Conservation (phyloP, 2,329 filamentous ascomycete species). For the Blastomyces parvus region DNA sequence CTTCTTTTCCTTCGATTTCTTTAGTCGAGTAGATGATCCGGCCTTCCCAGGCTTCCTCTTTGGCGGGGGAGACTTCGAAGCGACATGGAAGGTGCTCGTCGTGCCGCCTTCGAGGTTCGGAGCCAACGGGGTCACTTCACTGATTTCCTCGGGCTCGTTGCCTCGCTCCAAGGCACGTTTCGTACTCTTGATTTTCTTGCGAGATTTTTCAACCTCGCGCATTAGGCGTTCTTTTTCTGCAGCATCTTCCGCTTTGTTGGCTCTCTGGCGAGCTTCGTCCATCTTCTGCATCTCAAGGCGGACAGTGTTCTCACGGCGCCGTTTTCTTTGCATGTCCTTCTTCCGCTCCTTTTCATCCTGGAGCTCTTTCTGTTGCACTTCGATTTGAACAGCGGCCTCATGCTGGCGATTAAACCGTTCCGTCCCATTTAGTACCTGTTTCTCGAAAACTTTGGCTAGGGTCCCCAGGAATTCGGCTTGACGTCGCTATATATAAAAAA, state of each 20-base stretch:
- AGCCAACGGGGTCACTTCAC: constrained; percentile 61
- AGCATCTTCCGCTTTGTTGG: constrained; percentile 69
- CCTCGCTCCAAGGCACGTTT: constrained; percentile 79
- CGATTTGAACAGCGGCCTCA: constrained; percentile 69
- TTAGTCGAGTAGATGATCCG: constrained; percentile 52
- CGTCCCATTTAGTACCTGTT: constrained; percentile 62
- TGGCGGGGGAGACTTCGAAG: constrained; percentile 43
- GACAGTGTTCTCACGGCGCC: constrained; percentile 86
- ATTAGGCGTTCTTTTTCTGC: constrained; percentile 70
- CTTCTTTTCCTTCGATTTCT: constrained; percentile 75
- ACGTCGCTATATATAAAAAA: constrained; percentile 46
- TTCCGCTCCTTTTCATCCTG: constrained; percentile 97
- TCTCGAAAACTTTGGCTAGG: constrained; percentile 51
- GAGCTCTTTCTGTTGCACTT: constrained; percentile 82
- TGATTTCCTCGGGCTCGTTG: constrained; percentile 61
- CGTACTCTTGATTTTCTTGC: constrained; percentile 86
- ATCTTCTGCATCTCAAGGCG: constrained; percentile 82
- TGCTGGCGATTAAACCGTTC: constrained; percentile 66
- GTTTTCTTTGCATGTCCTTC: constrained; percentile 98
- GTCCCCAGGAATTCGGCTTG: constrained; percentile 47
- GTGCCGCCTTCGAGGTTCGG: constrained; percentile 76
- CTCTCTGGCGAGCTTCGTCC: constrained; percentile 65
- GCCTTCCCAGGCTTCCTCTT: constrained; percentile 47
- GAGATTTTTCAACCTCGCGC: constrained; percentile 77
- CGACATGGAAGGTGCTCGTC: constrained; percentile 72